Percentiles rank a stretch among this genome's conserved stretches.
Conservation (phyloP, 2,329 filamentous ascomycete genomes). For the Xylaria sp. region DNA sequence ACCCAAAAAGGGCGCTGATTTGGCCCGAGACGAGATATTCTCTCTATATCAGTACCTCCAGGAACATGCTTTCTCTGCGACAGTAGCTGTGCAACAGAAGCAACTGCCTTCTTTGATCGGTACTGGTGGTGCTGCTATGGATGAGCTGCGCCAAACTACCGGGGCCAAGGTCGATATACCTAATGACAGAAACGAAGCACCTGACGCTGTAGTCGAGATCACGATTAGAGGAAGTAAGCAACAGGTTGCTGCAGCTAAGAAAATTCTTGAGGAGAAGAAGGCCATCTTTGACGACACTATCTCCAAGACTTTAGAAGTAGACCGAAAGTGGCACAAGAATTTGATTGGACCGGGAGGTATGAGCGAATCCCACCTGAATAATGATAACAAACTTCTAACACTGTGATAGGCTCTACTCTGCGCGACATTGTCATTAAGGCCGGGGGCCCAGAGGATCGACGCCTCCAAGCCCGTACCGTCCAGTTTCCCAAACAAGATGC, state of each 20-base stretch:
- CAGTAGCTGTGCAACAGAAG: constrained; percentile 86
- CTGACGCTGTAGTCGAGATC: constrained; percentile 80
- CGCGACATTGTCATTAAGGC: constrained; percentile 87
- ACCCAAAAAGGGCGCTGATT: constrained; percentile 91
- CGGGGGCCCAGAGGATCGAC: constrained; percentile 87
- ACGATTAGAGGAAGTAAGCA: constrained; percentile 92
- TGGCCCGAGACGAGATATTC: constrained; percentile 90
- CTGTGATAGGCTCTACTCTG: constrained; percentile 77
- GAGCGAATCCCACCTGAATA: constrained; percentile 50
- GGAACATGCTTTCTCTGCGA: constrained; percentile 84
- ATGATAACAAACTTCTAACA: constrained; percentile 52
- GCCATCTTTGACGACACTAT: constrained; percentile 92
- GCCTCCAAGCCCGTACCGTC: constrained; percentile 86
- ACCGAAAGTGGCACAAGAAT: constrained; percentile 90
- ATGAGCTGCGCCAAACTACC: constrained; percentile 84
- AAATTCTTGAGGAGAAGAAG: constrained; percentile 86
- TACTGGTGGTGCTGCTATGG: constrained; percentile 88
- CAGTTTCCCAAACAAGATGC: constrained; percentile 93
- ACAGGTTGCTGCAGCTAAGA: constrained; percentile 91
- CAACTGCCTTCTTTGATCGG: constrained; percentile 96
- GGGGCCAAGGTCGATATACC: constrained; percentile 94
- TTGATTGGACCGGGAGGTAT: constrained; percentile 90
- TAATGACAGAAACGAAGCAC: constrained; percentile 76
- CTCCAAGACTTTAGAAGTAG: constrained; percentile 85
- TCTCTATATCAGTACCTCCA: constrained; percentile 89